Base-by-base conservation (phyloP, 1,284 basidiomycete genomes). In the Boletus sp. region DNA sequence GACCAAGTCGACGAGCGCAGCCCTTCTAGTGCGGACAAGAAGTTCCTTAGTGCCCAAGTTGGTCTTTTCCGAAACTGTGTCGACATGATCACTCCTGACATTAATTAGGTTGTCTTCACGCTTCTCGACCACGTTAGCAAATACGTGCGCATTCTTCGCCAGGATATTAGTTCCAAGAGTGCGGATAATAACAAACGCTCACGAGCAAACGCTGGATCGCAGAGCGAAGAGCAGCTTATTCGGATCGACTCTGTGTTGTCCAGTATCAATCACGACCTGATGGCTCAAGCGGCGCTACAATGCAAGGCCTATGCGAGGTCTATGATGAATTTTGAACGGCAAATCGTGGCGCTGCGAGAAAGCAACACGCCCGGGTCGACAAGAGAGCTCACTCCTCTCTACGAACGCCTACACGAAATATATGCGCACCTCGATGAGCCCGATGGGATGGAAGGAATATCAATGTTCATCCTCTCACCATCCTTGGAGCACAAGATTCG, bases 401-500 rank as follows among this genome's bases (percentile, higher is more conserved):
- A 95, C 71, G 97, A 99, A 71, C 86, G 89, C 35, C 79, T 99
- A 43, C 97, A 99, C 71, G 89, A 97, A 73, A 97, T 99, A 64
- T 99, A 99, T 74, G 92, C 97, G 17, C 86, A 94, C 60, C 82
- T 99, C 6, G 96, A 99, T 72, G 96, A 99, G 73, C 97, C 97
- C 0, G 97, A 99, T 76, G 97, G 97, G 16, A 99, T 99, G 97
- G 96, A 98, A 77, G 97, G 97, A 1, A 86, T 99, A 30, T 98
- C 97, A 0, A 90, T 93, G 1, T 79, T 91, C 63, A 93, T 99
- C 60, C 80, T 98, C 17, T 87, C 92, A 0, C 97, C 97, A 0
- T 93, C 94, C 2, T 78, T 99, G 53, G 94, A 98, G 68, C 94
- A 98, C 76, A 96, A 98, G 76, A 99, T 99, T 63, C 89, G 97